Evolutionary conservation across 441 rosid genomes (phyloP).

Genomic region (Corymbia calophylla): DNA sequence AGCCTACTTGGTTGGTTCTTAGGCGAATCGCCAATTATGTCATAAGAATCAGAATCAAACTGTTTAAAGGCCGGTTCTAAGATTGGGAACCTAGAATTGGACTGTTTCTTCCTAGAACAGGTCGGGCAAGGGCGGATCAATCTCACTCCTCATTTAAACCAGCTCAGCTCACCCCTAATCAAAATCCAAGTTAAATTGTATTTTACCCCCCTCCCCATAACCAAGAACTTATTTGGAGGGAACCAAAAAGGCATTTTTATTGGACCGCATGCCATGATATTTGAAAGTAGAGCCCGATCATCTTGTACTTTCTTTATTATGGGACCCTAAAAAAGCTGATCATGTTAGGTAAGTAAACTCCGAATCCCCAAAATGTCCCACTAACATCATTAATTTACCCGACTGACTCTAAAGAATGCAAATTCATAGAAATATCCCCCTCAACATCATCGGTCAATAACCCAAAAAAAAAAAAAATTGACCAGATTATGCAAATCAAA

Average conservation of each 20-base stretch:
- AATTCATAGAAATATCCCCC: too few relatives aligned
- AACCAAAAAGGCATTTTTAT: fast-evolving
- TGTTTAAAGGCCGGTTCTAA: background rate
- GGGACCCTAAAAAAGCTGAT: background rate
- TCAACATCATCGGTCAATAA: background rate
- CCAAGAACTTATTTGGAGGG: background rate
- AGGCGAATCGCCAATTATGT: fast-evolving
- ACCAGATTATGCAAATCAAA: background rate
- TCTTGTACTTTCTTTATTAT: background rate
- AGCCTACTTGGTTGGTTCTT: background rate
- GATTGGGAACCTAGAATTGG: background rate
- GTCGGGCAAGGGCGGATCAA: fast-evolving
- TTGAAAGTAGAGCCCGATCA: background rate
- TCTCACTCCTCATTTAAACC: background rate
- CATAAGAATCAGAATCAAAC: background rate
- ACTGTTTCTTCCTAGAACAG: background rate
- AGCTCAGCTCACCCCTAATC: background rate
- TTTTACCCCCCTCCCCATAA: background rate
- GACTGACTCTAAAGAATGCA: background rate
- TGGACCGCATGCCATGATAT: background rate
- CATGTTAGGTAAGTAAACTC: background rate
- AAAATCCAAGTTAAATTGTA: background rate
- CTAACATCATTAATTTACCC: background rate
- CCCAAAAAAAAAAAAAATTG: background rate
- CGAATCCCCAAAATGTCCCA: background rate